Evolutionary conservation across 1,284 basidiomycete species (phyloP).

Genomic region (Naganishia cerealis): DNA sequence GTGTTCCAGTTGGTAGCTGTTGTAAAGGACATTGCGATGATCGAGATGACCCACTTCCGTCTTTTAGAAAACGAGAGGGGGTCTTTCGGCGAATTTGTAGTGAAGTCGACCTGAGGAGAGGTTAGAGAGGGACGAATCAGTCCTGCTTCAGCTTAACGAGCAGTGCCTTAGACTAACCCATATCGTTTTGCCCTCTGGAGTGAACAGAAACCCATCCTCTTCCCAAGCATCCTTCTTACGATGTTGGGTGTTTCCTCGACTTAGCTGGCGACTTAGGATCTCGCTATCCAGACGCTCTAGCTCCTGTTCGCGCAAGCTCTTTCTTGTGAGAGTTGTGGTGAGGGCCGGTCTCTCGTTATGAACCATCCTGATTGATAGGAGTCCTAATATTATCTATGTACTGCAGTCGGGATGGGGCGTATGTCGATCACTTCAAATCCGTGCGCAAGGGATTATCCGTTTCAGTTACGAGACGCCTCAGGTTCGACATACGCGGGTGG

Average conservation of each 20-base stretch:
- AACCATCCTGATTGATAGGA: not conserved
- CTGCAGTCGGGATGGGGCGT: too few relatives aligned
- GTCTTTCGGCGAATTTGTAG: conserved; percentile 59
- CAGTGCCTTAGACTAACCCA: conserved; percentile 3
- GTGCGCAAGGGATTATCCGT: not conserved
- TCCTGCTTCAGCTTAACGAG: not conserved
- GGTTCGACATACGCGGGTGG: not conserved
- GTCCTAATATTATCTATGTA: too few relatives aligned
- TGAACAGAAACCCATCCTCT: conserved; percentile 25
- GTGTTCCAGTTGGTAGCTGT: conserved; percentile 52
- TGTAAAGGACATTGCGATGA: conserved; percentile 63
- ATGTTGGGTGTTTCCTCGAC: conserved; percentile 4
- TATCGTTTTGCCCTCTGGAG: conserved; percentile 27
- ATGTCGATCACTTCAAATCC: not conserved
- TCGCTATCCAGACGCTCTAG: conserved; percentile 13
- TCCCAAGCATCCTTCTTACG: conserved; percentile 12
- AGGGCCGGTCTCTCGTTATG: not conserved
- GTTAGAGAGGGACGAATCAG: not conserved
- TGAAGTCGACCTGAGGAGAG: conserved; percentile 63
- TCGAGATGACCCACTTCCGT: conserved; percentile 64
- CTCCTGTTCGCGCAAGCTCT: conserved; percentile 17
- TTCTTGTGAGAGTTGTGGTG: not conserved
- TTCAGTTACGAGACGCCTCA: not conserved
- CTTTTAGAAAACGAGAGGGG: conserved; percentile 60
- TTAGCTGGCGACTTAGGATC: conserved; percentile 11